A percentile compares a stretch with the other conserved stretches of the same genome.
Evolutionary conservation across 768 basidiomycete species (phyloP).

Genomic region (Mycena olivaceomarginata): DNA sequence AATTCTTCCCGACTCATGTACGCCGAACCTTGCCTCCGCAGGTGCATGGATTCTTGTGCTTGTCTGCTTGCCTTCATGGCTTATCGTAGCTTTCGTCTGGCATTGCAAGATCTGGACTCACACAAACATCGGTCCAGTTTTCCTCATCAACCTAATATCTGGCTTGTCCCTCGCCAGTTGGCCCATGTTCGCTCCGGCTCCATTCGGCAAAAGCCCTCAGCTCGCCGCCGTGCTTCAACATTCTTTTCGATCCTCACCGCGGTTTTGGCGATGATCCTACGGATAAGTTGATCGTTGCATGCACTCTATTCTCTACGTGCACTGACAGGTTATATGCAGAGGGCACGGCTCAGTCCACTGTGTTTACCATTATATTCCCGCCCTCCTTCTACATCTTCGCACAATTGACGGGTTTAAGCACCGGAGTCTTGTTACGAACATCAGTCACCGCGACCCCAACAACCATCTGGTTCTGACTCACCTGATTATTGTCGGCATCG

Average conservation of each 20-base stretch:
- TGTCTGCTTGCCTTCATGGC: slow-evolving; percentile 84
- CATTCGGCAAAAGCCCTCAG: slow-evolving; percentile 84
- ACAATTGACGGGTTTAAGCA: slow-evolving; percentile 83
- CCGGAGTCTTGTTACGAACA: slow-evolving; percentile 71
- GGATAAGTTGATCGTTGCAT: slow-evolving; percentile 23
- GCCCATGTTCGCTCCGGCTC: slow-evolving; percentile 82
- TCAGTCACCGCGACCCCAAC: slow-evolving; percentile 77
- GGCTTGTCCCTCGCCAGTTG: slow-evolving; percentile 83
- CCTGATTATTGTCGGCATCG: slow-evolving; percentile 79
- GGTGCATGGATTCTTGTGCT: slow-evolving; percentile 63
- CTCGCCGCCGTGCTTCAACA: slow-evolving; percentile 81
- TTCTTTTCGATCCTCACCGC: slow-evolving; percentile 80
- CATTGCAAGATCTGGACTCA: slow-evolving; percentile 77
- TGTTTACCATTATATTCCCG: slow-evolving; percentile 83
- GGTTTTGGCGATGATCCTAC: slow-evolving; percentile 77
- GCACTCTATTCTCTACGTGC: neutral
- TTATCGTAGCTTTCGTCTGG: slow-evolving; percentile 80
- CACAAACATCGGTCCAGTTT: slow-evolving; percentile 75
- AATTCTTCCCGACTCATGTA: slow-evolving; percentile 68
- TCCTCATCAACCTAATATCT: slow-evolving; percentile 80
- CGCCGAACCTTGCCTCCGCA: too few relatives aligned
- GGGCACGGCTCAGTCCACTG: slow-evolving; percentile 51
- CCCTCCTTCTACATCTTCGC: slow-evolving; percentile 86
- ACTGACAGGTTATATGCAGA: slow-evolving; percentile 41
- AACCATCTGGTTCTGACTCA: slow-evolving; percentile 74